These are phyloP conservation scores for Fusarium nodosum DNA, from an alignment of 2,329 filamentous ascomycete species.

Conservation along the genomic window DNA sequence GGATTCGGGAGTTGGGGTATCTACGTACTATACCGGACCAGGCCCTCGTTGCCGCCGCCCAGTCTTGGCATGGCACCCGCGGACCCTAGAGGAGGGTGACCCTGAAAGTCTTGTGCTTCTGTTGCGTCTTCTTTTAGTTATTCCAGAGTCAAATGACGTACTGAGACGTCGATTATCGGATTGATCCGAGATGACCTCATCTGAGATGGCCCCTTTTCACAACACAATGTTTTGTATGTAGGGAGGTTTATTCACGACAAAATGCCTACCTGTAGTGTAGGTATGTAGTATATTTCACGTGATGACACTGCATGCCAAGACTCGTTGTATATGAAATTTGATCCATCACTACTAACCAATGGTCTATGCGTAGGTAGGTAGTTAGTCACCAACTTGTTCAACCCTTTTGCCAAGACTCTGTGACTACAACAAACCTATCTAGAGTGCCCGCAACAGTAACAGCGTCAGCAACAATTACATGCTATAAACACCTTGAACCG, in stretches of 20 bases:
- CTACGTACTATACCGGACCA: not conserved
- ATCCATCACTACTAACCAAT: not conserved
- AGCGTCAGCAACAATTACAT: not conserved
- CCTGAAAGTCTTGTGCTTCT: conserved; percentile 34
- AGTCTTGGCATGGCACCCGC: conserved; percentile 40
- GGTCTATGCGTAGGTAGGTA: conserved; percentile 5
- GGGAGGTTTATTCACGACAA: too few species aligned
- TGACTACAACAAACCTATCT: not conserved
- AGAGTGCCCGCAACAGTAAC: not conserved
- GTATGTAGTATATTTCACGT: not conserved
- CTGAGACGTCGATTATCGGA: conserved; percentile 4
- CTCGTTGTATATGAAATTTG: conserved; percentile 8
- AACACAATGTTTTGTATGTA: not conserved
- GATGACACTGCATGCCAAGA: conserved; percentile 14
- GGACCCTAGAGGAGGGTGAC: conserved; percentile 20
- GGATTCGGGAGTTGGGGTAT: conserved; percentile 39
- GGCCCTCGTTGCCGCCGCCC: conserved; percentile 44
- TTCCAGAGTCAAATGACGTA: conserved; percentile 17
- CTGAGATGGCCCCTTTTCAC: not conserved
- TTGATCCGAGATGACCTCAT: conserved; percentile 32
- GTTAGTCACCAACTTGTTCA: not conserved
- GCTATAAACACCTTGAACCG: not conserved
- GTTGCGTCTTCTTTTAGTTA: not conserved
- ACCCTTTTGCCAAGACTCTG: conserved; percentile 24
- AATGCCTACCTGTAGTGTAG: too few species aligned